Base-by-base conservation (phyloP, 176 grass and related monocot genomes). In the Dactylis glomerata region DNA sequence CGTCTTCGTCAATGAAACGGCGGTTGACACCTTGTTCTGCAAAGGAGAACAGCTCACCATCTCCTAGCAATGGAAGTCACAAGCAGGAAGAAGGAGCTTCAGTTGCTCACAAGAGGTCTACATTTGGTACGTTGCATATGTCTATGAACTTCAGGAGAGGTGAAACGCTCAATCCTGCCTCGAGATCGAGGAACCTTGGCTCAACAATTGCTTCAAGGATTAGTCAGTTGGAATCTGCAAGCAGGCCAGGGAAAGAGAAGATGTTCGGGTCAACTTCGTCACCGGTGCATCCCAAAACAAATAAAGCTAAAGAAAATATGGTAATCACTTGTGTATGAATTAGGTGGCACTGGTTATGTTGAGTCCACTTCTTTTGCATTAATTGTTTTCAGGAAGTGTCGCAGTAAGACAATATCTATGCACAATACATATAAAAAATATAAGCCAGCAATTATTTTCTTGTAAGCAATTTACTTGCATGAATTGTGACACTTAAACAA, bases 1-100 rank as follows among this genome's bases (percentile, higher is more conserved):
- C 31, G 26, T 27, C 72, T 52, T 75, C 56, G 5, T 84, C 54
- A 12, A 61, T 13, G 41, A 89, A 51, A 64, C 76, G 68, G 30
- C 13, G 72, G 30, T 68, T 89, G 3, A 33, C 40, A 1, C 42
- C 85, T 59, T 47, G 56, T 70, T 70, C 65, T 10, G 50, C 83
- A 12, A 97, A 92, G 78, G 92, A 97, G 40, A 97, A 94, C 57
- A 86, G 65, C 89, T 84, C 87, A 32, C 86, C 49, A 68, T 50
- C 82, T 76, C 62, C 87, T 57, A n/a, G 44, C 16, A 82, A 49
- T 31, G 68, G 40, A 2, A 38, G 52, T 62, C n/a, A 19, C 75
- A 84, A 51, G 24, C 82, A 79, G n/a, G 13, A 52, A 66, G 16
- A 52, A 66, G 16, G 44, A 50, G 56, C 58, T 46, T 86, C 72